A percentile compares a stretch with the other conserved stretches of the same genome.
phyloP scores from a whole-genome alignment of 2,329 filamentous ascomycete species.

The Cyclaneusma minus region DNA sequence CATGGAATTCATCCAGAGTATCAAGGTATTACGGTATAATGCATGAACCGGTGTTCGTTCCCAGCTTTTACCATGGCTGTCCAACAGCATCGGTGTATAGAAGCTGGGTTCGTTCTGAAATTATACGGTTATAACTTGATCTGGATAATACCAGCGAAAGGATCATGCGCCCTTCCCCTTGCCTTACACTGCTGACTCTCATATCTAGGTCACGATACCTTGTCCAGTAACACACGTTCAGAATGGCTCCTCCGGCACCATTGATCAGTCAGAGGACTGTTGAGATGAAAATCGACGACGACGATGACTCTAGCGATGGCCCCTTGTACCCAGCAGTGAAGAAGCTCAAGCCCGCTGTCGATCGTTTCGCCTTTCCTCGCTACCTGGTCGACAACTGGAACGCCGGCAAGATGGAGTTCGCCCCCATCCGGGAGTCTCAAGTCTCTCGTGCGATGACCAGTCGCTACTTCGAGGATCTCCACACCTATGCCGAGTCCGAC shows the following conservation, averaged over 20 bases:
- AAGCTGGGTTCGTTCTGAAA: slow-evolving; percentile 48
- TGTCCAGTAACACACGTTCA: slow-evolving; percentile 21
- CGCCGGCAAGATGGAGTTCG: slow-evolving; percentile 70
- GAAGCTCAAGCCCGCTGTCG: slow-evolving; percentile 30
- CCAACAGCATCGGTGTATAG: slow-evolving; percentile 9
- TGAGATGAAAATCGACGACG: slow-evolving; percentile 15
- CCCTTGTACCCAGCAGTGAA: slow-evolving; percentile 19
- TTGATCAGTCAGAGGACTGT: slow-evolving; percentile 30
- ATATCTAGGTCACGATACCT: slow-evolving; percentile 22
- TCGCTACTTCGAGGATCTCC: slow-evolving; percentile 82
- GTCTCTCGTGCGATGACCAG: slow-evolving; percentile 88
- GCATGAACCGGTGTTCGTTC: slow-evolving; percentile 53
- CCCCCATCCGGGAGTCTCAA: slow-evolving; percentile 79
- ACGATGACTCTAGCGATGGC: slow-evolving; percentile 17
- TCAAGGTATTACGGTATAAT: slow-evolving; percentile 28
- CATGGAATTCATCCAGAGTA: slow-evolving; percentile 18
- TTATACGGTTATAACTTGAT: slow-evolving; percentile 87
- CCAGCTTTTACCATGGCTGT: slow-evolving; percentile 15
- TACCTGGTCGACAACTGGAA: slow-evolving; percentile 22
- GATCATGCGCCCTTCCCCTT: slow-evolving; percentile 62
- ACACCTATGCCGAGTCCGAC: slow-evolving; percentile 81
- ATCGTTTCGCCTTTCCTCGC: slow-evolving; percentile 29
- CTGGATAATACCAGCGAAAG: slow-evolving; percentile 99
- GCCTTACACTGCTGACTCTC: slow-evolving; percentile 22
- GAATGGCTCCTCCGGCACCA: slow-evolving; percentile 68